Evolutionary conservation across 306 rosid genomes (phyloP).

Genomic region (Argentina anserina): DNA sequence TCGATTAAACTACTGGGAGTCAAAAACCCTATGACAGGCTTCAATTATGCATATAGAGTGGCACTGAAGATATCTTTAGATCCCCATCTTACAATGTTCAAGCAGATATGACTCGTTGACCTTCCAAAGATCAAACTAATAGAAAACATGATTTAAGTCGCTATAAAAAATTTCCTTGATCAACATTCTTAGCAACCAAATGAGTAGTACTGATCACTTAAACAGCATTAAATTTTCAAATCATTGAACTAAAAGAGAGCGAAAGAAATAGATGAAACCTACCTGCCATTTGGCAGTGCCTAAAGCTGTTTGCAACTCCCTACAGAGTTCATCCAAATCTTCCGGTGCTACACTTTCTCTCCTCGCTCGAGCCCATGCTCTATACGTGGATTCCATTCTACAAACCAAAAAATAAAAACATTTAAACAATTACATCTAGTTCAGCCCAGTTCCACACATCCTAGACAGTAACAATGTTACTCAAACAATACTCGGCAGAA

Average conservation of each 20-base stretch:
- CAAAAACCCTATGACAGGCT: background rate
- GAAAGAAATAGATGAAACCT: constrained; percentile 7
- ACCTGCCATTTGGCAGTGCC: constrained; percentile 99
- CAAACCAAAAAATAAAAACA: background rate
- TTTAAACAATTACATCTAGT: constrained; percentile 9
- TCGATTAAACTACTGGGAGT: constrained; percentile 13
- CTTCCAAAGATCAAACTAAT: background rate
- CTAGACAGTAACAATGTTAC: background rate
- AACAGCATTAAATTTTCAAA: background rate
- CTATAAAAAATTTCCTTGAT: background rate
- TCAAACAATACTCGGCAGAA: background rate
- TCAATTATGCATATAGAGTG: background rate
- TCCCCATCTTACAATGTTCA: background rate
- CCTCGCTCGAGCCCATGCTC: constrained; percentile 77
- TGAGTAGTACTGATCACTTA: background rate
- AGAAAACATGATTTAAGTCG: background rate
- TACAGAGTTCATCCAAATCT: constrained; percentile 59
- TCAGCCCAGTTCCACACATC: background rate
- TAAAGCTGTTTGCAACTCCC: constrained; percentile 90
- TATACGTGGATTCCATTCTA: constrained; percentile 90
- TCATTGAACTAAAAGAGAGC: background rate
- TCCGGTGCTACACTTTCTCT: constrained; percentile 42
- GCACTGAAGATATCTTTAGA: background rate
- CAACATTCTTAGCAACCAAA: background rate
- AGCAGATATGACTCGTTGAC: background rate